Percentiles rank a stretch among this genome's conserved stretches.
Conservation (phyloP, 2,329 filamentous ascomycete genomes). For the Stachybotrys echinatus region DNA sequence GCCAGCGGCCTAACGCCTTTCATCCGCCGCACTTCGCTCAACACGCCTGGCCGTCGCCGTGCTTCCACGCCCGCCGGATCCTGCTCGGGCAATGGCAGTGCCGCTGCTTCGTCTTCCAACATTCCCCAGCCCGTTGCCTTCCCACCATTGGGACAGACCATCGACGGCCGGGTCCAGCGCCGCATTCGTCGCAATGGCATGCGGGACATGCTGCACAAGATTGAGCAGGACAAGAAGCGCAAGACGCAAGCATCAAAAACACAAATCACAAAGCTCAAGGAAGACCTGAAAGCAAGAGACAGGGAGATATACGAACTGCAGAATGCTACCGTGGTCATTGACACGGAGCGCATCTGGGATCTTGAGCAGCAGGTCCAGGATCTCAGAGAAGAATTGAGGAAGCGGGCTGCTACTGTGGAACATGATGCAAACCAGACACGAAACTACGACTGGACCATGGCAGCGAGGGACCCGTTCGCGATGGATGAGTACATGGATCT, state of each 20-base stretch:
- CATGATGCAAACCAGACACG: slow-evolving; percentile 16
- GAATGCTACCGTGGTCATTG: slow-evolving; percentile 43
- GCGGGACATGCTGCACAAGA: slow-evolving; percentile 52
- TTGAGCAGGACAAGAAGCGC: slow-evolving; percentile 40
- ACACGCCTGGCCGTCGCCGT: slow-evolving; percentile 33
- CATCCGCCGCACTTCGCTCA: slow-evolving; percentile 45
- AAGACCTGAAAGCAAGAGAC: slow-evolving; percentile 44
- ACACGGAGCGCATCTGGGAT: slow-evolving; percentile 39
- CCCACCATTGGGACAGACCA: slow-evolving; percentile 42
- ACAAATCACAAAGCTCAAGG: slow-evolving; percentile 44
- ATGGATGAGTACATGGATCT: slow-evolving; percentile 37
- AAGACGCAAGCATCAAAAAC: slow-evolving; percentile 30
- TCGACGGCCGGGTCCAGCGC: slow-evolving; percentile 52
- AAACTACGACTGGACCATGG: slow-evolving; percentile 45
- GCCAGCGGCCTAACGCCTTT: slow-evolving; percentile 55
- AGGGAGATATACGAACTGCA: slow-evolving; percentile 48
- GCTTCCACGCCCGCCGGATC: slow-evolving; percentile 35
- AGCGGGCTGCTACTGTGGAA: slow-evolving; percentile 8
- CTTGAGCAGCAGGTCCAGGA: slow-evolving; percentile 33
- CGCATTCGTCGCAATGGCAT: slow-evolving; percentile 50
- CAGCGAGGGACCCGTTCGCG: slow-evolving; percentile 40
- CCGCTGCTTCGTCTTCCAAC: not conserved
- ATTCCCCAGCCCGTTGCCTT: slow-evolving; percentile 24
- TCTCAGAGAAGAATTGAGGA: slow-evolving; percentile 26
- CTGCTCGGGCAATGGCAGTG: not conserved